Percentiles rank a stretch among this genome's conserved stretches.
Conservation (phyloP, 768 basidiomycete genomes). For the Amanita pseudoporphyria region DNA sequence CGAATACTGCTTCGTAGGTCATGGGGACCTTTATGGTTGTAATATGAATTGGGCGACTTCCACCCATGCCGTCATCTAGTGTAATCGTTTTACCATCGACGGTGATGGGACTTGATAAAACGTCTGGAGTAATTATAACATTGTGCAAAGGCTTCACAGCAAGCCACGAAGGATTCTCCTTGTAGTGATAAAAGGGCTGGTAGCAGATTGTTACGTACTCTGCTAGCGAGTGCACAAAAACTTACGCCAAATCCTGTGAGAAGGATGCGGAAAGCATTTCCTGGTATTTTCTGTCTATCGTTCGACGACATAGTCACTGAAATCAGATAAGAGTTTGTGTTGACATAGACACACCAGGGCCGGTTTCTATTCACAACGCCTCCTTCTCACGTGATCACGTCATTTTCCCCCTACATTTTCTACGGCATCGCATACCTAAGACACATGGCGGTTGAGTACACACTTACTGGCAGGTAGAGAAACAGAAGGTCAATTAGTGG, state of each 20-base stretch:
- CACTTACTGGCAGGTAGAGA: no score
- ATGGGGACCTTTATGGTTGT: conserved; percentile 50
- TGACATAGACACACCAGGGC: no score
- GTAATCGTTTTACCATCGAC: conserved; percentile 15
- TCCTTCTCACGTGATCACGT: background rate
- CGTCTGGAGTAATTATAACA: conserved; percentile 33
- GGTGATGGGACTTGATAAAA: conserved; percentile 18
- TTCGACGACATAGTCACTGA: background rate
- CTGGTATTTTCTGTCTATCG: background rate
- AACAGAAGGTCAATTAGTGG: no score
- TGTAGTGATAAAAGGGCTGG: conserved; percentile 47
- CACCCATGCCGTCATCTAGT: conserved; percentile 8
- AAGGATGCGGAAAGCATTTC: conserved; percentile 22
- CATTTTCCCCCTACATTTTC: background rate
- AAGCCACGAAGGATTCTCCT: conserved; percentile 64
- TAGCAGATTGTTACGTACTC: conserved; percentile 13
- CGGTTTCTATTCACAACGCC: no score
- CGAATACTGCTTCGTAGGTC: conserved; percentile 46
- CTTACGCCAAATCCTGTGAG: conserved; percentile 29
- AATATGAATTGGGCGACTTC: conserved; percentile 42
- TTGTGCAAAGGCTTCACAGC: conserved; percentile 58
- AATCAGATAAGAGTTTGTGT: background rate
- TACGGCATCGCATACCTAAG: no score
- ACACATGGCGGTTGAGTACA: no score
- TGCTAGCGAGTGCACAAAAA: conserved; percentile 9